Percentiles rank a stretch among this genome's conserved stretches.
phyloP scores from a whole-genome alignment of 108 stramenopile species.

The Conticribra weissflogii region DNA sequence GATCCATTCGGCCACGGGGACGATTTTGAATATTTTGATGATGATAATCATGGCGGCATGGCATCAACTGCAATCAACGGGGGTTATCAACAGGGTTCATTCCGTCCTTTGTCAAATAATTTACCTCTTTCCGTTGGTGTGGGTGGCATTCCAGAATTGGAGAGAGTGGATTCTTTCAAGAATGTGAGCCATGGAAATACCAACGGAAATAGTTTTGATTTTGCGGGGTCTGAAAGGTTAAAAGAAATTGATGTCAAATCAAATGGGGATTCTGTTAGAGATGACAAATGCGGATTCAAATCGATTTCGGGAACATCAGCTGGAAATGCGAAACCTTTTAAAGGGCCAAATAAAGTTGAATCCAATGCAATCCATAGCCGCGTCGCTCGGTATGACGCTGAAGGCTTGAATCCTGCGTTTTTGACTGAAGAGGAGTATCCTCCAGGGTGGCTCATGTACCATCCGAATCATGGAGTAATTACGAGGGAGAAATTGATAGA shows the following conservation, averaged over 20 bases:
- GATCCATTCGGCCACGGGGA: background rate
- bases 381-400: constrained; percentile 16
- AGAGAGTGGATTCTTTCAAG: background rate
- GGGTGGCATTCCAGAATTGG: background rate
- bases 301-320: background rate
- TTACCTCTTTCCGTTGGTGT: background rate
- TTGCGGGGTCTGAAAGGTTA: background rate
- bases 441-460: constrained; percentile 72
- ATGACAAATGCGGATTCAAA: too few relatives aligned
- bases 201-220: background rate
- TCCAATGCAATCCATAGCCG: too few relatives aligned
- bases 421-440: constrained; percentile 68
- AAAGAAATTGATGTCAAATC: background rate
- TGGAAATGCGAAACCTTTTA: background rate
- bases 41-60: background rate
- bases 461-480: constrained; percentile 62
- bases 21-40: too few relatives aligned
- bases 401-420: constrained; percentile 63
- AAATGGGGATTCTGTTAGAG: too few relatives aligned
- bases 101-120: background rate
- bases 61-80: background rate
- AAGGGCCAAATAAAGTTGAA: too few relatives aligned
- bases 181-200: background rate
- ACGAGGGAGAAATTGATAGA: constrained; percentile 15
- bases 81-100: background rate